Evolutionary conservation across 345 rosid species (phyloP).

Genomic region (Eucalyptus tenuipes): DNA sequence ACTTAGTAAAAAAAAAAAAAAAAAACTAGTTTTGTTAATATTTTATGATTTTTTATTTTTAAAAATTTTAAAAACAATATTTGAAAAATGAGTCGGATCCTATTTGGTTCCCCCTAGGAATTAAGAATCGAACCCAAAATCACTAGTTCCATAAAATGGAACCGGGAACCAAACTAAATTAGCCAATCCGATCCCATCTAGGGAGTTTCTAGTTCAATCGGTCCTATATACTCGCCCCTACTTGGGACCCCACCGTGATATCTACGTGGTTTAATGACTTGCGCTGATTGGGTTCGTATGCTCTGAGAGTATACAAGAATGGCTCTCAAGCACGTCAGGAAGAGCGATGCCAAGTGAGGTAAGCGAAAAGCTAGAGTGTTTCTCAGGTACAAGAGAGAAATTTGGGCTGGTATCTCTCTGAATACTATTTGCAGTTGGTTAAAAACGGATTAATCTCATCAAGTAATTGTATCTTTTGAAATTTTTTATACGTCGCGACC

Average conservation of each 20-base stretch:
- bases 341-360: background rate
- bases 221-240: no score
- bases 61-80: no score
- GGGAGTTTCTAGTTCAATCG: no score
- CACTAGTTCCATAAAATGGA: no score
- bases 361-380: background rate
- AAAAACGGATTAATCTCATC: background rate
- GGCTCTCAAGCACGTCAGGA: background rate
- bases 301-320: background rate
- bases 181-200: no score
- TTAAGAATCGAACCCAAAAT: no score
- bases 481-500: background rate
- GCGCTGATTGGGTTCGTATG: background rate
- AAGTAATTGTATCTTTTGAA: background rate
- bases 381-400: background rate
- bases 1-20: no score
- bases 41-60: no score
- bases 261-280: background rate
- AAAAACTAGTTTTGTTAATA: no score
- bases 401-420: background rate
- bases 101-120: accelerated
- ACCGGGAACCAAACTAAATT: accelerated
- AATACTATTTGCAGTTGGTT: background rate
- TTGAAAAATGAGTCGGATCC: no score
- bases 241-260: no score